Conservation (phyloP, 129 eudicot species). For the Lactuca saligna region DNA sequence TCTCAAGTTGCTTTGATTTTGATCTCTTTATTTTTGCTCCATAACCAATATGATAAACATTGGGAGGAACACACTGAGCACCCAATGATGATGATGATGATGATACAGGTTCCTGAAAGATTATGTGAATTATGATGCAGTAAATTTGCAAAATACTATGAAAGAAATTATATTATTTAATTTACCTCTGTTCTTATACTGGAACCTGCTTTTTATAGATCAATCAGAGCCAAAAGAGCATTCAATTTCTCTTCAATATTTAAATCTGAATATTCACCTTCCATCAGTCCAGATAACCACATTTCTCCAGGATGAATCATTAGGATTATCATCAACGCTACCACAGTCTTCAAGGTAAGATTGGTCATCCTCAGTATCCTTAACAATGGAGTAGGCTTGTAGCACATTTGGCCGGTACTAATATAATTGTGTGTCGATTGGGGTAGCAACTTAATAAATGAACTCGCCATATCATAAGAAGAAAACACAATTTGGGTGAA, state of each 20-base stretch:
- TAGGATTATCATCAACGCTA: slow-evolving; percentile 67
- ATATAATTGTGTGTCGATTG: too few relatives aligned
- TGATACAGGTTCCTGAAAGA: slow-evolving; percentile 58
- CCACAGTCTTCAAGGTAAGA: slow-evolving; percentile 75
- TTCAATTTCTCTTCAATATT: slow-evolving; percentile 85
- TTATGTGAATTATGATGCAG: neutral
- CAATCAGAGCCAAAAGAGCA: slow-evolving; percentile 65
- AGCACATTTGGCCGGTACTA: too few relatives aligned
- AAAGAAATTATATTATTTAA: neutral
- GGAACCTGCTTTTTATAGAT: slow-evolving; percentile 75
- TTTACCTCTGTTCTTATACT: slow-evolving; percentile 72
- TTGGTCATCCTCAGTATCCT: slow-evolving; percentile 52
- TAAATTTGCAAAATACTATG: too few relatives aligned
- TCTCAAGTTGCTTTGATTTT: slow-evolving; percentile 38
- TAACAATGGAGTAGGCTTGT: slow-evolving; percentile 17
- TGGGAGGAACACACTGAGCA: slow-evolving; percentile 49
- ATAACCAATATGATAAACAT: slow-evolving; percentile 51
- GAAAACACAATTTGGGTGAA: too few relatives aligned
- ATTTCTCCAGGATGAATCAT: slow-evolving; percentile 71
- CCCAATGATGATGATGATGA: slow-evolving; percentile 7
- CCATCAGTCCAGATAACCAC: slow-evolving; percentile 87
- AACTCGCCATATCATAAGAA: too few relatives aligned
- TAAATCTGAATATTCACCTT: slow-evolving; percentile 88
- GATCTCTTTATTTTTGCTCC: slow-evolving; percentile 91
- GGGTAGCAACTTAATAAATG: too few relatives aligned